Base-by-base conservation (phyloP, 2,329 filamentous ascomycete genomes). In the Malbranchea zuffiana region DNA sequence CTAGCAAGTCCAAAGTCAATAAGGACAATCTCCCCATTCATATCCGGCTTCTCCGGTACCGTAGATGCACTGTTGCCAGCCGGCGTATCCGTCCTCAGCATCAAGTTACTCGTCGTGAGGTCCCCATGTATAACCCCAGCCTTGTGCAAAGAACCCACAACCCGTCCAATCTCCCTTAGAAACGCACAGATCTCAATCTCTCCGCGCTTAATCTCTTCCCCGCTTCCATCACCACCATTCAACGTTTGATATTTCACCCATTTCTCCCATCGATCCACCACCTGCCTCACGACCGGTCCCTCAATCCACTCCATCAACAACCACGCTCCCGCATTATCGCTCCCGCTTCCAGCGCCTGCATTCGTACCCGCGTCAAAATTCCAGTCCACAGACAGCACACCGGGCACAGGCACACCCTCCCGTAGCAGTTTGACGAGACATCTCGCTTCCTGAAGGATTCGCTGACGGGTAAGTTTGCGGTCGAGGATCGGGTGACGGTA, bases 21-120 rank as follows among this genome's bases (percentile, higher is more conserved):
- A 24, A 96, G 67, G 15, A 93, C 78, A 40, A 98, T 73, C 36
- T 92, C 80, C 2, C 85, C 87, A 27, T 42, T 47, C 12, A 40
- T 32, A 23, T 8, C 29, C 15, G 40, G 46, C 6, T 49, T 46
- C 4, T 46, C 37, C 4, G 35, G 47, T 8, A 46, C 50, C 20
- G 33, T 43, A 11, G 38, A 42, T 10, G 42, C 44, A 35, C 45
- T 39, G 16, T 40, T 42, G 36, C 21, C 47, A 26, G 7, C 41
- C 39, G 21, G 34, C 4, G 41, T 41, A 12, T 42, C 28, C 5
- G 28, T 35, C 42, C 74, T 59, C 47, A 96, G 56, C 80, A 98
- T 95, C 65, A 98, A 71, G 62, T 98, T 98, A 63, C 87, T 95
- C 45, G 87, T 98, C 43, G 90, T 98, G 63, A 98, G 62, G 64